These are phyloP conservation scores for Phytopythium mirpurense DNA, from an alignment of 352 stramenopile species.

Conservation along the genomic window DNA sequence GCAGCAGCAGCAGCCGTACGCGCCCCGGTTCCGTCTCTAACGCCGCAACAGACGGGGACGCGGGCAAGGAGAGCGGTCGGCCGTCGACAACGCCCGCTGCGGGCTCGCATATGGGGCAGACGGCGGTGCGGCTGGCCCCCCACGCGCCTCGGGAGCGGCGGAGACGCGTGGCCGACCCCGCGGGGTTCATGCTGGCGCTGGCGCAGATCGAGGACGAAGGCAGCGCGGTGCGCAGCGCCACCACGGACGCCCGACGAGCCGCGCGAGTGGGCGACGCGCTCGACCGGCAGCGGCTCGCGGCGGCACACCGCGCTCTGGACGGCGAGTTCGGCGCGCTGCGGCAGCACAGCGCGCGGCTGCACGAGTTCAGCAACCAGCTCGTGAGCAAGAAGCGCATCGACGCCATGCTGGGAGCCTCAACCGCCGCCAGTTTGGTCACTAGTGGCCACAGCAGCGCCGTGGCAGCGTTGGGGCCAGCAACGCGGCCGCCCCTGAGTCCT, in stretches of 20 bases:
- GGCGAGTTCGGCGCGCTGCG: slow-evolving; percentile 32
- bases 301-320: slow-evolving; percentile 34
- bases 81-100: slow-evolving; percentile 26
- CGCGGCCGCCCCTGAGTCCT: not conserved
- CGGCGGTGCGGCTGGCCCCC: slow-evolving; percentile 34
- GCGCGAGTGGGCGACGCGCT: slow-evolving; percentile 21
- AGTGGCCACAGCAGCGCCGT: not conserved
- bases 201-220: slow-evolving; percentile 54
- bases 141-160: slow-evolving; percentile 25
- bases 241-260: slow-evolving; percentile 40
- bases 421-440: not conserved
- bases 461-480: not conserved
- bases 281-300: slow-evolving; percentile 23
- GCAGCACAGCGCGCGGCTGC: slow-evolving; percentile 29
- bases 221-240: slow-evolving; percentile 35
- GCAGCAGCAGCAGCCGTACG: slow-evolving; percentile 11
- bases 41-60: not conserved
- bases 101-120: slow-evolving; percentile 19
- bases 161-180: slow-evolving; percentile 40
- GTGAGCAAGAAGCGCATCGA: slow-evolving; percentile 53
- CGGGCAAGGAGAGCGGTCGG: not conserved
- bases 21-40: not conserved
- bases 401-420: slow-evolving; percentile 8
- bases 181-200: slow-evolving; percentile 43
- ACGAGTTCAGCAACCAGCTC: slow-evolving; percentile 65